Percentiles rank a stretch among this genome's conserved stretches.
Evolutionary conservation across 306 rosid species (phyloP).

Genomic region (Dryas alaskensis): DNA sequence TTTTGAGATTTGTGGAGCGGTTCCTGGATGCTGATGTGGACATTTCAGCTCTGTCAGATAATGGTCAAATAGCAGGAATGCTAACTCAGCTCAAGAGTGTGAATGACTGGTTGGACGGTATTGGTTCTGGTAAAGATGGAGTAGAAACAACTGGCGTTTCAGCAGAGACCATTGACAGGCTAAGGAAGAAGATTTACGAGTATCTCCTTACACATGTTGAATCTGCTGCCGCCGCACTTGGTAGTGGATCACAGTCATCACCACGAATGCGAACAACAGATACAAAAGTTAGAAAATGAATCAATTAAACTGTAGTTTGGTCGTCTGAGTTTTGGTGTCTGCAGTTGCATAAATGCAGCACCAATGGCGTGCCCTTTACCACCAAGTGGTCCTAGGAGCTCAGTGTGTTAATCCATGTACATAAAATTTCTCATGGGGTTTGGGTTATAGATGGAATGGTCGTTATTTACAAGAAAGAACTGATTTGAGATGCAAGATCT

Average conservation of each 20-base stretch:
- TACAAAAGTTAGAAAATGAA: constrained; percentile 58
- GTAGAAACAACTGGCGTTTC: constrained; percentile 47
- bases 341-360: constrained; percentile 17
- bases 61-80: constrained; percentile 89
- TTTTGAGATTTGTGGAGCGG: constrained; percentile 77
- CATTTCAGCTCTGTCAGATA: constrained; percentile 59
- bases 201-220: constrained; percentile 93
- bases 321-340: constrained; percentile 20
- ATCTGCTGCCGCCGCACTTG: constrained; percentile 94
- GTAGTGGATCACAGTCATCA: constrained; percentile 50
- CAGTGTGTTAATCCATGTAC: constrained; percentile 41
- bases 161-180: constrained; percentile 59
- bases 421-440: constrained; percentile 50
- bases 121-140: constrained; percentile 48
- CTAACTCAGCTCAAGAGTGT: constrained; percentile 88
- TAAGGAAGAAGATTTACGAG: constrained; percentile 85
- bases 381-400: constrained; percentile 38
- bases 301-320: constrained; percentile 20
- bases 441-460: constrained; percentile 50
- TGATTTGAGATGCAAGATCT: constrained; percentile 16
- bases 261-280: constrained; percentile 47
- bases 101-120: constrained; percentile 84
- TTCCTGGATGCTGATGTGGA: constrained; percentile 79
- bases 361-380: constrained; percentile 36
- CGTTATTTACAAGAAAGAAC: constrained; percentile 24